A percentile compares a stretch with the other conserved stretches of the same genome.
Conservation (phyloP, 371 early-diverging fungal genomes). For the Mortierella sp. region DNA sequence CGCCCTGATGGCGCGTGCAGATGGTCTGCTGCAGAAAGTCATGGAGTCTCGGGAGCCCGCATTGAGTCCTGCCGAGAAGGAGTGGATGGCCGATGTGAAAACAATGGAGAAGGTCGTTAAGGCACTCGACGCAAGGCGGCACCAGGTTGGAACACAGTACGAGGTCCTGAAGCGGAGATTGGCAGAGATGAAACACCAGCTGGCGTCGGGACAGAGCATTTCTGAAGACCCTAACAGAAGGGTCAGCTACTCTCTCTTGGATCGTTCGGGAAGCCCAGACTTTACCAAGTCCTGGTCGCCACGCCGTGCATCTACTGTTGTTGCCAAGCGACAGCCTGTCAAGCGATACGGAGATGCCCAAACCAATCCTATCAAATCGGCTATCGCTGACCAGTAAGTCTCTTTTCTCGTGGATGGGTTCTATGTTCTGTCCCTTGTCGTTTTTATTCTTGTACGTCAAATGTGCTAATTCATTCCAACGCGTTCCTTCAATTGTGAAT, state of each 20-base stretch:
- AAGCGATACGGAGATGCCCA: slow-evolving; percentile 7
- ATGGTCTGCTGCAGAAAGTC: slow-evolving; percentile 41
- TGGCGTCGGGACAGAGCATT: background rate
- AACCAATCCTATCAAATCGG: background rate
- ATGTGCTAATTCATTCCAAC: background rate
- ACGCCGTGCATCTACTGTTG: background rate
- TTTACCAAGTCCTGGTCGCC: background rate
- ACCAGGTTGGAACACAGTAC: slow-evolving; percentile 38
- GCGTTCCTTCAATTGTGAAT: background rate
- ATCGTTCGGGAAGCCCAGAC: background rate
- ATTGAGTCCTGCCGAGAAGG: slow-evolving; percentile 48
- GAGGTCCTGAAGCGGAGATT: slow-evolving; percentile 37
- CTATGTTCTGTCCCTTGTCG: background rate
- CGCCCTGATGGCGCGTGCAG: slow-evolving; percentile 45
- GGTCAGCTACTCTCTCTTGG: background rate
- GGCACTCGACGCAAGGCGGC: slow-evolving; percentile 32
- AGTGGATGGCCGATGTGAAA: slow-evolving; percentile 33
- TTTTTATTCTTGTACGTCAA: background rate
- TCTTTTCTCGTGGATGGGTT: background rate
- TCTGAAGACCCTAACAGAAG: background rate
- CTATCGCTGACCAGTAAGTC: background rate
- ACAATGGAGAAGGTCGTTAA: slow-evolving; percentile 33
- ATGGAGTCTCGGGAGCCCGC: slow-evolving; percentile 46
- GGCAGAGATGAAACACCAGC: slow-evolving; percentile 17
- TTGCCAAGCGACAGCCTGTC: background rate